Evolutionary conservation across 331 rosid species (phyloP), one percentile per base, ranked within the genome.

Genomic region (Spiraea crenata): DNA sequence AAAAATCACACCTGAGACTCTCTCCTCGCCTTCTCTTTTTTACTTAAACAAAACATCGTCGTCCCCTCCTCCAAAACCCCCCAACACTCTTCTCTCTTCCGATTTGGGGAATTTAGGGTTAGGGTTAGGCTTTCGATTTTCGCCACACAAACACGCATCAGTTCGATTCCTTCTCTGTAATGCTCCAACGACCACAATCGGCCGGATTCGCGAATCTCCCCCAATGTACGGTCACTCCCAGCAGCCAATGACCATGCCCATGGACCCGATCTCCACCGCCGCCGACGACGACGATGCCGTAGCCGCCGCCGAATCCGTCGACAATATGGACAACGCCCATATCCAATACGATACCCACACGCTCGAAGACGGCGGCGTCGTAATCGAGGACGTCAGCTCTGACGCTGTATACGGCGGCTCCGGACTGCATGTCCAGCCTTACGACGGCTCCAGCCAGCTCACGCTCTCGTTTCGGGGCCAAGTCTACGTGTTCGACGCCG

Each of bases 391-490:
- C 63, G 87, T 82, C 55, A 61, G 84, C 40, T 35, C 84, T 20
- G 90, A 85, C 37, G 40, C 77, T 37, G 87, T 83, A 6, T 89
- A 80, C 46, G 76, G 34, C 16, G 83, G 68, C 54, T 54, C 82
- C 55, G 90, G 88, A 6, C 46, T 92, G 77, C 74, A 81, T 20
- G 60, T 75, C 48, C 92, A 75, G 41, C 79, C 83, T 19, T 58
- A 61, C 60, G 89, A 89, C 9, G 90, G 85, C 55, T 74, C 91
- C 57, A 90, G 90, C 60, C 96, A 90, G 85, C 95, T 92, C 67
- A 88, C 98, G 46, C 96, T 92, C 66, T 88, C 98, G 25, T 92
- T 92, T 80, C 98, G 90, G 0, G 98, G 98, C 49, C 96, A 92
- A 82, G 92, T 92, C 35, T 92, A 85, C 74, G 96, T 90, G 15